Evolutionary conservation across 78 protist genomes (phyloP).

Genomic region (Dictyostelium brefeldianum): DNA sequence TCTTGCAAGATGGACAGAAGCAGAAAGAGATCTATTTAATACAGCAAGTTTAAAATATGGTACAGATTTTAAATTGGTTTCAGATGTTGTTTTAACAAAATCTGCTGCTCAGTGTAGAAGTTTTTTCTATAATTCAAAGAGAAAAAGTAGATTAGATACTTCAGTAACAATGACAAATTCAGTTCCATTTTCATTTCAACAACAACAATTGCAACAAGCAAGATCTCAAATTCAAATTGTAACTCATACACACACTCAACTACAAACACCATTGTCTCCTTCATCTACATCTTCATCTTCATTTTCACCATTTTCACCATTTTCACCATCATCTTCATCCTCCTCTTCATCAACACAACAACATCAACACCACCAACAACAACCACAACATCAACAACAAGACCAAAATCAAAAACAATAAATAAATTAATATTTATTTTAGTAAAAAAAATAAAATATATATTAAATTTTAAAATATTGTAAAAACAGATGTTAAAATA

Average conservation of each 20-base stretch:
- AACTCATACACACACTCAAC: background rate
- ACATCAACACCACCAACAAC: background rate
- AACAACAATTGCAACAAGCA: no score
- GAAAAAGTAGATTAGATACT: conserved; percentile 1
- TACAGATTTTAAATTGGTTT: conserved; percentile 51
- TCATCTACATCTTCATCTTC: background rate
- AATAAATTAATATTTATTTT: background rate
- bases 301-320: background rate
- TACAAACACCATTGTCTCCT: background rate
- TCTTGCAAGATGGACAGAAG: conserved; percentile 32
- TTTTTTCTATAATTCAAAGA: conserved; percentile 41
- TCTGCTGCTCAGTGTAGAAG: conserved; percentile 36
- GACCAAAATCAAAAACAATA: background rate
- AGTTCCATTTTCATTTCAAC: no score
- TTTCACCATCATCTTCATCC: background rate
- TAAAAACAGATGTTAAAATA: background rate
- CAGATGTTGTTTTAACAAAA: conserved; percentile 24
- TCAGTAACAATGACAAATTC: background rate
- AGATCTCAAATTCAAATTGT: no score
- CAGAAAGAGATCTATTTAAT: conserved; percentile 31
- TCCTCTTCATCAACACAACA: background rate
- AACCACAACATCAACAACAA: background rate
- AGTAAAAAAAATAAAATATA: background rate
- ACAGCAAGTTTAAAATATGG: conserved; percentile 22
- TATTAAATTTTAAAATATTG: background rate